Conservation (phyloP, 192 early-diverging fungal species). For the Backusella luteola region DNA sequence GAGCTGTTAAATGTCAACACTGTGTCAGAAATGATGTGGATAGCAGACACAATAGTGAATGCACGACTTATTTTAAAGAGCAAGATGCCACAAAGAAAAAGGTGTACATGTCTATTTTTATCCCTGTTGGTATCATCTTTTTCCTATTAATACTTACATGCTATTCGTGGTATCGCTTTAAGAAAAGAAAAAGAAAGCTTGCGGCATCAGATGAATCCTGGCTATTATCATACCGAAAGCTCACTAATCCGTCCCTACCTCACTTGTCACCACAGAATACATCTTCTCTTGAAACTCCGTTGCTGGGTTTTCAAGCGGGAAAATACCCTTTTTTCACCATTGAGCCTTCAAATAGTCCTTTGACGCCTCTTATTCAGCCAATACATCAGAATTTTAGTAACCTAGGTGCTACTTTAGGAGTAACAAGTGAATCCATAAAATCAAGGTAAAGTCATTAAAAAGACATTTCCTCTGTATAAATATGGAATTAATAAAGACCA, state of each 20-base stretch:
- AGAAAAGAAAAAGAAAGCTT: not conserved
- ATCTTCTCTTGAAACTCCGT: not conserved
- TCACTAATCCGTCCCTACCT: not conserved
- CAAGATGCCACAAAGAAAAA: not conserved
- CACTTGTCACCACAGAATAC: not conserved
- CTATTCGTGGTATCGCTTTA: not conserved
- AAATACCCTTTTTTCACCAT: not conserved
- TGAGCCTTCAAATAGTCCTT: not conserved
- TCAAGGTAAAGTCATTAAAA: not conserved
- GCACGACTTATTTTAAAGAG: not conserved
- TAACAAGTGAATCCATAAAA: not conserved
- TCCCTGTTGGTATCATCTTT: conserved; percentile 10
- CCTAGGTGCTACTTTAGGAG: not conserved
- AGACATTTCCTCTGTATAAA: not conserved
- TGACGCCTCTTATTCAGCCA: not conserved
- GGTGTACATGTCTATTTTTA: not conserved
- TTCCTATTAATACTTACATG: not conserved
- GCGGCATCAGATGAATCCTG: not conserved
- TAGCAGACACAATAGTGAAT: not conserved
- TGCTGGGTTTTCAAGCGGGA: not conserved
- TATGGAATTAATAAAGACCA: not conserved
- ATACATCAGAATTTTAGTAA: not conserved
- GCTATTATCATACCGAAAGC: not conserved
- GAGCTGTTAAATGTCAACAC: not conserved
- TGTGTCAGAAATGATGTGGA: not conserved